Evolutionary conservation across 805 yeast genomes (phyloP), one percentile per base, ranked within the genome.

Genomic region (Pichia thaimueangensis): DNA sequence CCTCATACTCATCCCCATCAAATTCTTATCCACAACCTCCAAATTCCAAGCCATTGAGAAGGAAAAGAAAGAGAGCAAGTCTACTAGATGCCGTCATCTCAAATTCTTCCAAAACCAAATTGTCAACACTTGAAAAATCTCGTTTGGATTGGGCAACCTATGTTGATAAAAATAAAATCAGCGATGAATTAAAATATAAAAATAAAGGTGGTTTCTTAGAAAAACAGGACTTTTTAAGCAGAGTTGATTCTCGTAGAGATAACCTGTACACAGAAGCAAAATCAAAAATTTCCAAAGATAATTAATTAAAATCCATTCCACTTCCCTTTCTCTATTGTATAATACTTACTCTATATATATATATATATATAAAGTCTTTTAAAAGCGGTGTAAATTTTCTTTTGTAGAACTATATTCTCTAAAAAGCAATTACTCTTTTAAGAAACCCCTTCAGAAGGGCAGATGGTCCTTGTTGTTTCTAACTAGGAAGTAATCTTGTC

Each of bases 111-210:
- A 80, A 83, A 51, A 78, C 86, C 25, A 91, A 87, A 58, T 69
- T 93, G 47, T 85, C 95, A 20, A 93, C 98, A 0, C 67, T 93
- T 49, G 97, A 93, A 59, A 93, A 93, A 63, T 85, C 95, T 1
- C 70, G 95, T 48, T 69, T 93, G 39, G 98, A 93, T 63, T 93
- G 97, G 95, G 94, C 95, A 1, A 78, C 85, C 36, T 88, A 85
- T 64, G 96, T 93, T 24, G 97, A 91, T 63, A 74, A 83, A 50
- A 80, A 81, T 49, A 88, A 88, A 43, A 80, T 93, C 36, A 71
- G 76, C 40, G 96, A 86, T 50, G 98, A 93, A 48, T 73, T 93
- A 56, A 73, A 71, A 37, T 72, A 76, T 43, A 83, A 82, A 57
- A 89, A 88, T 59, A 89, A 85, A 67, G 93, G 81, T 40, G 98